These are phyloP conservation scores for Alternaria incomplexa DNA, from an alignment of 2,329 filamentous ascomycete species.

Conservation along the genomic window DNA sequence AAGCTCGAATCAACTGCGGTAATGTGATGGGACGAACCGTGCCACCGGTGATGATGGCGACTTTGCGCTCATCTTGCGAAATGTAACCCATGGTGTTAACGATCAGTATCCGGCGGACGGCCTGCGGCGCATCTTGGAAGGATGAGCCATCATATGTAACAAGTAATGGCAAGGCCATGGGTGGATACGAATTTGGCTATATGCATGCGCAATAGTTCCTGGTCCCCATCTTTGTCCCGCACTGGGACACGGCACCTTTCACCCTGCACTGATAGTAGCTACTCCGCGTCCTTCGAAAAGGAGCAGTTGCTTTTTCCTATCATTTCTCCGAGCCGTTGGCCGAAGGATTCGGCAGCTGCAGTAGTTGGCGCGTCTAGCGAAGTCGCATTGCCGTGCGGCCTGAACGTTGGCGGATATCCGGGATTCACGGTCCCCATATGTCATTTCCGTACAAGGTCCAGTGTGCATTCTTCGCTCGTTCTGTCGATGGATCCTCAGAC, in stretches of 20 bases:
- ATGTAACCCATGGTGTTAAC: constrained; percentile 12
- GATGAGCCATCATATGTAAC: neutral
- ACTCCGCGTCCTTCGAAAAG: neutral
- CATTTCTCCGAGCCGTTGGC: neutral
- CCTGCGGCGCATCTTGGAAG: neutral
- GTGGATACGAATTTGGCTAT: neutral
- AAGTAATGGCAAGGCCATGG: too few species aligned
- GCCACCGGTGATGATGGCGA: constrained; percentile 52
- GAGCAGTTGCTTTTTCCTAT: neutral
- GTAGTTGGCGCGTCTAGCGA: neutral
- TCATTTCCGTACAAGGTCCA: too few species aligned
- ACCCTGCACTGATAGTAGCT: neutral
- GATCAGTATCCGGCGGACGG: too few species aligned
- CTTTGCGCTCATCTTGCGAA: constrained; percentile 23
- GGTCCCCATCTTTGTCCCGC: neutral
- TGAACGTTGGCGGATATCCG: too few species aligned
- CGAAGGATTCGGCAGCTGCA: neutral
- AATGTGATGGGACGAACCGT: constrained; percentile 40
- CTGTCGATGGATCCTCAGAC: too few species aligned
- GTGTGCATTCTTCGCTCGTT: too few species aligned
- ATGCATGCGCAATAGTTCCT: neutral
- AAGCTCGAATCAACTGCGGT: neutral
- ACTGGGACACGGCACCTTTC: neutral
- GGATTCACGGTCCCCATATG: too few species aligned
- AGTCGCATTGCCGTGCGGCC: too few species aligned